Base-by-base conservation (phyloP, 352 stramenopile species). In the Detonula confervacea region DNA sequence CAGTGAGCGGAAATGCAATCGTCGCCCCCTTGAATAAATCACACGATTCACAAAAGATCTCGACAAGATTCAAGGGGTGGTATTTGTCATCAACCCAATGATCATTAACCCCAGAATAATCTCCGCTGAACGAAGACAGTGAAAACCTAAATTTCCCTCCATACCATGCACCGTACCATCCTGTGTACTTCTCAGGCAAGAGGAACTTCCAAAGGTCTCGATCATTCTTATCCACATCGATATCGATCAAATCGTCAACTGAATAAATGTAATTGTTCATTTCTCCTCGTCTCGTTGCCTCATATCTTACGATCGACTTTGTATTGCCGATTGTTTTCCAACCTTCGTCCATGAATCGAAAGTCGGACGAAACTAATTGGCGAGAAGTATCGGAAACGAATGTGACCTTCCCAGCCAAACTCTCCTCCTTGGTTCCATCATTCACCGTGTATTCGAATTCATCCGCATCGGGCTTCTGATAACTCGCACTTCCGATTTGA, bases 231-330 rank as follows among this genome's bases (percentile, higher is more conserved):
- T 73, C 18, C 3, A 0, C 24, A 25, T 77, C 61, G n/a, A 80
- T 46, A 69, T 81, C 74, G 20, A 90, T 73, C 16, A 74, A 57
- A 35, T 88, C 72, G 52, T 88, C 87, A 2, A 60, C 85, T 6
- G 84, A 93, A 75, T 96, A 95, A 78, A 97, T 95, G 72, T 97
- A 97, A 71, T 96, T 95, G 73, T 92, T 97, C 27, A 97, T 76
- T 55, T 93, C 73, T 46, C 91, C 85, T 22, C 93, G 91, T 60
- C 39, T 70, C 20, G 61, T 55, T 30, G 66, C 29, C 37, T 90
- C 81, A 57, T 83, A 52, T 11, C 18, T 61, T 1, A 74, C 72
- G 20, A 49, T 9, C 24, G 51, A 44, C 12, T 35, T 12, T 11
- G 27, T 68, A 60, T 97, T 97, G 3, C 87, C 87, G 18, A 93